Evolutionary conservation across 352 stramenopile genomes (phyloP), one percentile per base, ranked within the genome.

Genomic region (Phytophthora brassicae): DNA sequence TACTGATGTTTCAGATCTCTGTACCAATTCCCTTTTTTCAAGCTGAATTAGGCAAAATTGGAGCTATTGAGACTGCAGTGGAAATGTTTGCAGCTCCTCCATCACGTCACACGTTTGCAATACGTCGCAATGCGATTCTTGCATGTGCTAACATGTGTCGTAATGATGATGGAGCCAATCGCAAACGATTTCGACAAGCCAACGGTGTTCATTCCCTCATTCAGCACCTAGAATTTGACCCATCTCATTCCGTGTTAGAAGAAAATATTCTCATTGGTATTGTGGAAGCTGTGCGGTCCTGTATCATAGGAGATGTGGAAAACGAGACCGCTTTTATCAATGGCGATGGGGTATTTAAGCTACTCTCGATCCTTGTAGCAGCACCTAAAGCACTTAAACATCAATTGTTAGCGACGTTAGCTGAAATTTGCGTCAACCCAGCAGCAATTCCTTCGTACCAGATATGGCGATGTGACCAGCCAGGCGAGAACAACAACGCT

Each of bases 381-480:
- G 77, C 70, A 6, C 75, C 81, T 0, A 87, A 87, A 31, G 76
- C 76, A 9, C 53, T 92, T 39, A 77, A 84, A 20, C 70, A 82
- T 46, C 85, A 94, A 43, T 60, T 72, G 9, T 64, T 94, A 3
- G 85, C 81, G 11, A 70, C 79, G 5, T 61, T 92, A 6, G 75
- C 82, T 0, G 83, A 92, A 59, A 70, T 91, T 44, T 90, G 77
- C 33, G 78, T 86, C 3, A 88, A 90, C 49, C 79, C 81, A n/a
- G 79, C 77, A 13, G 79, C 84, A 11, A 81, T 90, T 14, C 81
- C 79, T 22, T 90, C 78, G 12, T 94, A 81, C 56, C 48, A 77
- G 19, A 64, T 61, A 17, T 94, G 84, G 82, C 62, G 79, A 6
- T 83, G 79, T 45, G 74, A 82, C 17, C 55, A 69, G 4, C 73